Evolutionary conservation across 495 filamentous ascomycete species (phyloP).

Genomic region (Aspergillus nidulans): DNA sequence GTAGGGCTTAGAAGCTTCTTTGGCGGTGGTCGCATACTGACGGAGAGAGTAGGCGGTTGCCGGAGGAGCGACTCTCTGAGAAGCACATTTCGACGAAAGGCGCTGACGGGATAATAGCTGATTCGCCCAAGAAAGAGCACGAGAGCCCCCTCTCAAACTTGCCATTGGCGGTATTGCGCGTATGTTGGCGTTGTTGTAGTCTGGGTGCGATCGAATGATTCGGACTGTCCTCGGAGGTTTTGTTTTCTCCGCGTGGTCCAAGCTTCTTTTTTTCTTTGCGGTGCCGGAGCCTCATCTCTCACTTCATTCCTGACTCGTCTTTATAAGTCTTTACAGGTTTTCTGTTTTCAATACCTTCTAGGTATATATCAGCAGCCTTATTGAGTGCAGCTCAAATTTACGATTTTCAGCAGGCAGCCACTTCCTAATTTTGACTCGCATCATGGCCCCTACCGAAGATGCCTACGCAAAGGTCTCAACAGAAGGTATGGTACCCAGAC

Average conservation of each 20-base stretch:
- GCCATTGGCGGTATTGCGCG: slow-evolving; percentile 27
- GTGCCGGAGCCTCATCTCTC: slow-evolving; percentile 2
- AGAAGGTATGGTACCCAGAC: slow-evolving; percentile 32
- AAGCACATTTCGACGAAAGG: slow-evolving; percentile 32
- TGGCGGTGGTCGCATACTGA: slow-evolving; percentile 29
- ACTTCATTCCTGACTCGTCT: neutral
- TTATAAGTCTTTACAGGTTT: too few species aligned
- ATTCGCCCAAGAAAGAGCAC: slow-evolving; percentile 31
- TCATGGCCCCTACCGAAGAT: slow-evolving; percentile 41
- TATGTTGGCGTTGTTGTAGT: slow-evolving; percentile 13
- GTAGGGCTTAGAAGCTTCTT: slow-evolving; percentile 65
- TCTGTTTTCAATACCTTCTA: too few species aligned
- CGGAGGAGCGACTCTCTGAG: slow-evolving; percentile 20
- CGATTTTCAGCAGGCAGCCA: too few species aligned
- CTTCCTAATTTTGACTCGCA: neutral
- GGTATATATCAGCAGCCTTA: too few species aligned
- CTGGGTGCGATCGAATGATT: slow-evolving; percentile 2
- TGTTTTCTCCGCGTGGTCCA: slow-evolving; percentile 36
- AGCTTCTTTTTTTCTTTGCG: slow-evolving; percentile 36
- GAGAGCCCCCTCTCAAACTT: slow-evolving; percentile 24
- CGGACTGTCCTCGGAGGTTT: slow-evolving; percentile 24
- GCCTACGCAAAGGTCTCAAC: slow-evolving; percentile 45
- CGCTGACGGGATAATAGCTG: slow-evolving; percentile 22
- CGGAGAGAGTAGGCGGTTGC: slow-evolving; percentile 19
- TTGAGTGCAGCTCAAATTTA: too few species aligned